Conservation (phyloP, 1,284 basidiomycete species). For the Polyporus tsugae region DNA sequence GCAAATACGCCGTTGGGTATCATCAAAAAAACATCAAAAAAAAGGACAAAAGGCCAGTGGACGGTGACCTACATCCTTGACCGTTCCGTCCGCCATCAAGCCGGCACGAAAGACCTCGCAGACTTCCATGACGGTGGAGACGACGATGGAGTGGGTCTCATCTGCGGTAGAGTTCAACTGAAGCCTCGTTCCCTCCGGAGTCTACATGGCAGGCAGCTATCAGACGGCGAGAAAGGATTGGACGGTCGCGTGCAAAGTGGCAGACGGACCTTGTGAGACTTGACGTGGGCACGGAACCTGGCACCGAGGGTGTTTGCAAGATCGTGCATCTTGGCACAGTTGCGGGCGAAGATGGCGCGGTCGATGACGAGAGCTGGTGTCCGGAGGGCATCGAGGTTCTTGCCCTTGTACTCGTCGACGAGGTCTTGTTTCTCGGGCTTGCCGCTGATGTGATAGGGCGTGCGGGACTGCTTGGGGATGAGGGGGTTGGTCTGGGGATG, state of each 20-base stretch:
- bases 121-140: slow-evolving; percentile 84
- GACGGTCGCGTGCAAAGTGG: neutral
- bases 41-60: neutral
- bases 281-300: slow-evolving; percentile 82
- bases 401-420: slow-evolving; percentile 66
- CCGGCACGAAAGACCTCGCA: slow-evolving; percentile 78
- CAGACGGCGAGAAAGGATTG: neutral
- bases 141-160: slow-evolving; percentile 68
- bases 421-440: slow-evolving; percentile 64
- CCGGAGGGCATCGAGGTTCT: slow-evolving; percentile 63
- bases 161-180: slow-evolving; percentile 67
- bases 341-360: slow-evolving; percentile 69
- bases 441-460: slow-evolving; percentile 53
- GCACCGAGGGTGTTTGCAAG: slow-evolving; percentile 72
- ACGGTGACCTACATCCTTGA: slow-evolving; percentile 79
- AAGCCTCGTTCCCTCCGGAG: slow-evolving; percentile 73
- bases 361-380: slow-evolving; percentile 87
- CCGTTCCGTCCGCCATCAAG: slow-evolving; percentile 74
- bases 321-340: slow-evolving; percentile 77
- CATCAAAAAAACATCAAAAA: neutral
- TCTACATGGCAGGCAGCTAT: slow-evolving; percentile 50
- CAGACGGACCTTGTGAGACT: slow-evolving; percentile 76
- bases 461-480: slow-evolving; percentile 41
- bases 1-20: neutral
- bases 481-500: slow-evolving; percentile 30